Conservation (phyloP, 2,329 filamentous ascomycete genomes). For the Leptoxyphium fumago region DNA sequence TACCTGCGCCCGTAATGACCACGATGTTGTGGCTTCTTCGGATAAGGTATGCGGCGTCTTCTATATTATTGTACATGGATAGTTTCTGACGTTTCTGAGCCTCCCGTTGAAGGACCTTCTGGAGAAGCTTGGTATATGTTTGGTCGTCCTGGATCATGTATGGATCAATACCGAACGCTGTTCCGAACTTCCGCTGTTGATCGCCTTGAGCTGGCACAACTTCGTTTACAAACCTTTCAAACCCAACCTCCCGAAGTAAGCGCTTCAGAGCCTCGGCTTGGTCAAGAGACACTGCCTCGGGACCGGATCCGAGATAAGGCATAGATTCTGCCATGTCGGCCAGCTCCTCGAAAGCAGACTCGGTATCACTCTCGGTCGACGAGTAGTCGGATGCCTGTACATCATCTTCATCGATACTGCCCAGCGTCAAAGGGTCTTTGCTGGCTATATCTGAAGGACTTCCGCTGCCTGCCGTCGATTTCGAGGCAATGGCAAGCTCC, state of each 20-base stretch:
- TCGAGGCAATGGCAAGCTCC: not conserved
- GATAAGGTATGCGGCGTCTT: conserved; percentile 72
- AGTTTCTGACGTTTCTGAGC: conserved; percentile 71
- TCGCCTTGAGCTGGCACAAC: conserved; percentile 56
- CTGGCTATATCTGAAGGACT: no score
- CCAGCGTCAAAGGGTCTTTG: not conserved
- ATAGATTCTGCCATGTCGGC: not conserved
- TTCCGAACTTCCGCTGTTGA: conserved; percentile 68
- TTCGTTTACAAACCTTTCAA: conserved; percentile 57
- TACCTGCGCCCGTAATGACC: conserved; percentile 87
- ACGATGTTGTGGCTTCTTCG: conserved; percentile 68
- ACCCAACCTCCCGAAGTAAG: conserved; percentile 56
- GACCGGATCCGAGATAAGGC: not conserved
- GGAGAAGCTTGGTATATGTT: conserved; percentile 56
- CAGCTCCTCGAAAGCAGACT: not conserved
- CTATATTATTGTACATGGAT: conserved; percentile 63
- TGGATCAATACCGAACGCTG: conserved; percentile 68
- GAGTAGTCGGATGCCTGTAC: not conserved
- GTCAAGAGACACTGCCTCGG: not conserved
- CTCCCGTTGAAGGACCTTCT: conserved; percentile 64
- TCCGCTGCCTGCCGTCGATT: no score
- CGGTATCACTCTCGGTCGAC: not conserved
- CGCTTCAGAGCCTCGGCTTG: conserved; percentile 17
- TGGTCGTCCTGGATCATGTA: conserved; percentile 51
- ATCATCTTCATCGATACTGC: not conserved